These are phyloP conservation scores for Marasmius sp. DNA, from an alignment of 1,284 basidiomycete species.

Conservation along the genomic window DNA sequence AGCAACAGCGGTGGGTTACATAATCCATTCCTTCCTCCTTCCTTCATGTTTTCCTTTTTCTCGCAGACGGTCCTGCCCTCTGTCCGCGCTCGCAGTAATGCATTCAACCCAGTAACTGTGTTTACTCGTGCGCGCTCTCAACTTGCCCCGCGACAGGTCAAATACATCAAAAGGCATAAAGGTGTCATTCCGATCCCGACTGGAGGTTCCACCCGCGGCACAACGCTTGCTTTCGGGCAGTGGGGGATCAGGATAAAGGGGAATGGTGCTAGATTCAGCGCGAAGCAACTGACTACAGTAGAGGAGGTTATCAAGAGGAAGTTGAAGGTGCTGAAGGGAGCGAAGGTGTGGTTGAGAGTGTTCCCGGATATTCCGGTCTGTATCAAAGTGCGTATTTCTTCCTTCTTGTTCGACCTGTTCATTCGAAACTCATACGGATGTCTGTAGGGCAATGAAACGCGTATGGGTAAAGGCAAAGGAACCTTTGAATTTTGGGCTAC, in stretches of 20 bases:
- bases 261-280: conserved; percentile 80
- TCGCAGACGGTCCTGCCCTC: conserved; percentile 7
- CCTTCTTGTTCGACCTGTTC: not conserved
- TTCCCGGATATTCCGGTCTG: conserved; percentile 98
- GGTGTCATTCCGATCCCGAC: conserved; percentile 79
- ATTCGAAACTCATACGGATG: not conserved
- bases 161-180: conserved; percentile 87
- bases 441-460: conserved; percentile 91
- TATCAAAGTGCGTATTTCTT: conserved; percentile 72
- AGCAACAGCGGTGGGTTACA: conserved; percentile 8
- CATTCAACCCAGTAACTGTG: conserved; percentile 24
- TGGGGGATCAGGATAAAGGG: conserved; percentile 91
- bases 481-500: conserved; percentile 98
- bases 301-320: conserved; percentile 91
- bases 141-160: conserved; percentile 81
- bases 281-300: conserved; percentile 87
- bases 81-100: not conserved
- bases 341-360: conserved; percentile 85
- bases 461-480: conserved; percentile 99
- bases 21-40: conserved; percentile 18
- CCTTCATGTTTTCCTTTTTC: conserved; percentile 16
- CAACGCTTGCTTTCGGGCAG: conserved; percentile 88
- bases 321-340: conserved; percentile 89
- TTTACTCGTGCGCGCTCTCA: conserved; percentile 47
- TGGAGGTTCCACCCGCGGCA: conserved; percentile 93